These are phyloP conservation scores for Phyllachora maydis DNA, from an alignment of 2,329 filamentous ascomycete species.

Conservation along the genomic window DNA sequence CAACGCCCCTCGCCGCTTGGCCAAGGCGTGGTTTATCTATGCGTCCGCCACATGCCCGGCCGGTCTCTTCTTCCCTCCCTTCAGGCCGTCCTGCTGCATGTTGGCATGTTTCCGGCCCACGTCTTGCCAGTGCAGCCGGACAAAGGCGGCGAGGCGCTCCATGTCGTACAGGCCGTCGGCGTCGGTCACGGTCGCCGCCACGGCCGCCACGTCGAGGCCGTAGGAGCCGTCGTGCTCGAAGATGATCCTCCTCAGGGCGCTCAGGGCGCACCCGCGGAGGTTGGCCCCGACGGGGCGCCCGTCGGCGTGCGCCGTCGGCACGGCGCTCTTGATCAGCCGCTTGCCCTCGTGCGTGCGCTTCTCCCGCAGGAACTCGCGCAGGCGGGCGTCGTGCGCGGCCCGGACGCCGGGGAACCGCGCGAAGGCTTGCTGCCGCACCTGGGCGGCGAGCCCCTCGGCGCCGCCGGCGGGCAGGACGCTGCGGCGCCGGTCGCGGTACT, in stretches of 20 bases:
- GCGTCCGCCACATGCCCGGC: no score
- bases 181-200: conserved; percentile 9
- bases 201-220: conserved; percentile 11
- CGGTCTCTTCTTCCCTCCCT: no score
- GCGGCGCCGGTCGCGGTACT: conserved; percentile 17
- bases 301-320: no score
- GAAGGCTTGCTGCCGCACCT: conserved; percentile 32
- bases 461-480: conserved; percentile 8
- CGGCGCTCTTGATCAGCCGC: conserved; percentile 7
- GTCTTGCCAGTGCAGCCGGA: no score
- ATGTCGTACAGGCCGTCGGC: conserved; percentile 20
- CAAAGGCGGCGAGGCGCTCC: no score
- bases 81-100: no score
- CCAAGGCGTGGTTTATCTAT: no score
- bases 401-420: conserved; percentile 20
- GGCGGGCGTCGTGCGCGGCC: conserved; percentile 19
- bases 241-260: conserved; percentile 27
- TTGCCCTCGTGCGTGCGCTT: conserved; percentile 20
- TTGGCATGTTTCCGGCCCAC: no score
- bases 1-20: no score
- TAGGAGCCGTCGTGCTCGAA: conserved; percentile 20
- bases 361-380: conserved; percentile 18
- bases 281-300: conserved; percentile 7
- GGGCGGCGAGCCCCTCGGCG: conserved; percentile 15
- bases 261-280: conserved; percentile 14